Evolutionary conservation across 768 basidiomycete species (phyloP).

Genomic region (Lepiota venenata): DNA sequence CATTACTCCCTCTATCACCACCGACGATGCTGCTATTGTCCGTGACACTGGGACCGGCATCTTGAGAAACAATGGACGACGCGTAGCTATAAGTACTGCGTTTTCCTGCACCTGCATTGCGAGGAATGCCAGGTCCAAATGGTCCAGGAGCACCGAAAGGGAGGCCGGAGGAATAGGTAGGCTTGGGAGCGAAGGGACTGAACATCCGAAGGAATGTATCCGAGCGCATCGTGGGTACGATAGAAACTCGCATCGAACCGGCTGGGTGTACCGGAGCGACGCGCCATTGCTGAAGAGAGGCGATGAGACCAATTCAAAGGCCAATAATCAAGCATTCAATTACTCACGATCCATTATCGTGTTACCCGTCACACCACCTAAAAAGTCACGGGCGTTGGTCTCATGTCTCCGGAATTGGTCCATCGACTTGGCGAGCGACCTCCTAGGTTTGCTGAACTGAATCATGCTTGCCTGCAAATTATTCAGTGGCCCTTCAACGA

Average conservation of each 20-base stretch:
- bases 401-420: conserved; percentile 94
- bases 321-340: background rate
- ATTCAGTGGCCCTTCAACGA: conserved; percentile 95
- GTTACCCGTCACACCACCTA: conserved; percentile 41
- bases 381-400: conserved; percentile 81
- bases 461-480: conserved; percentile 99
- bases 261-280: conserved; percentile 86
- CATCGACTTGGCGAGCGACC: conserved; percentile 84
- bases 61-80: conserved; percentile 91
- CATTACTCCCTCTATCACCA: conserved; percentile 41
- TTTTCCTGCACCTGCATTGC: conserved; percentile 64
- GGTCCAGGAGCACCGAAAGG: conserved; percentile 74
- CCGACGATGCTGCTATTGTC: conserved; percentile 64
- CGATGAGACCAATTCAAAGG: background rate
- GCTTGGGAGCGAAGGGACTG: conserved; percentile 97
- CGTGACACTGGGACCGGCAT: conserved; percentile 63
- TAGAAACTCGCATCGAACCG: conserved; percentile 97
- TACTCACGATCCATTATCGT: conserved; percentile 50
- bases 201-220: conserved; percentile 92
- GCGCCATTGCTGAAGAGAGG: conserved; percentile 34
- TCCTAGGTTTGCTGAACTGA: conserved; percentile 96
- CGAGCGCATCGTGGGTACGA: conserved; percentile 89
- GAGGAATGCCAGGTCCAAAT: conserved; percentile 64
- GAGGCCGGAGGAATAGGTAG: conserved; percentile 87
- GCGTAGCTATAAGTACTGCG: conserved; percentile 82